A percentile compares a stretch with the other conserved stretches of the same genome.
These are phyloP conservation scores for Komagataea norvegica DNA, from an alignment of 1,139 yeast species.

Conservation along the genomic window DNA sequence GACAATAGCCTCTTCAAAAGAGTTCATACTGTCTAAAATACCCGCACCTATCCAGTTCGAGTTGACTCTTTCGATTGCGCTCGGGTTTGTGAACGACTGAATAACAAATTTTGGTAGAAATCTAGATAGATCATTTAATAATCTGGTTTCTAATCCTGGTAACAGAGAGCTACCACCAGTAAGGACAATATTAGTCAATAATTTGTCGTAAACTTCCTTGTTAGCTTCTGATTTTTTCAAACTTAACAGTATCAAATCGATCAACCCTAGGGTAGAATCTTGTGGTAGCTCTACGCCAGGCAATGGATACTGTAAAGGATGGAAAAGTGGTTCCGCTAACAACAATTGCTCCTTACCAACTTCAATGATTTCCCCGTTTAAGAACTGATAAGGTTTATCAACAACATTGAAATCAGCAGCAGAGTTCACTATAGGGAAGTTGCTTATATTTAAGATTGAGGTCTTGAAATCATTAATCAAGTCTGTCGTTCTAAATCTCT, in stretches of 20 bases:
- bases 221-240: conserved; percentile 39
- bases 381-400: conserved; percentile 43
- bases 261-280: conserved; percentile 40
- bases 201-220: conserved; percentile 33
- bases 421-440: conserved; percentile 32
- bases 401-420: conserved; percentile 23
- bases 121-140: conserved; percentile 53
- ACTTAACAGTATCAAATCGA: conserved; percentile 40
- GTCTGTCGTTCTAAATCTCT: conserved; percentile 40
- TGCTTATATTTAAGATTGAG: conserved; percentile 36
- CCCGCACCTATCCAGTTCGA: conserved; percentile 69
- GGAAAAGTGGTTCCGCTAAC: conserved; percentile 50
- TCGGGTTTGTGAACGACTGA: conserved; percentile 35
- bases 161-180: conserved; percentile 63
- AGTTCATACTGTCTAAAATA: conserved; percentile 47
- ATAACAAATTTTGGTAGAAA: conserved; percentile 47
- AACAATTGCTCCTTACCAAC: conserved; percentile 40
- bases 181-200: conserved; percentile 56
- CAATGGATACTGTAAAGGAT: conserved; percentile 42
- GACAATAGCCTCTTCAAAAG: conserved; percentile 46
- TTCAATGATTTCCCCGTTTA: conserved; percentile 36
- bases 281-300: conserved; percentile 20
- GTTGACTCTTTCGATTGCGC: conserved; percentile 44
- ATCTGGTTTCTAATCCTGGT: conserved; percentile 57
- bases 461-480: conserved; percentile 46